Percentiles rank a stretch among this genome's conserved stretches.
Conservation (phyloP, 1,139 yeast genomes). For the Suhomyces guaymorum region DNA sequence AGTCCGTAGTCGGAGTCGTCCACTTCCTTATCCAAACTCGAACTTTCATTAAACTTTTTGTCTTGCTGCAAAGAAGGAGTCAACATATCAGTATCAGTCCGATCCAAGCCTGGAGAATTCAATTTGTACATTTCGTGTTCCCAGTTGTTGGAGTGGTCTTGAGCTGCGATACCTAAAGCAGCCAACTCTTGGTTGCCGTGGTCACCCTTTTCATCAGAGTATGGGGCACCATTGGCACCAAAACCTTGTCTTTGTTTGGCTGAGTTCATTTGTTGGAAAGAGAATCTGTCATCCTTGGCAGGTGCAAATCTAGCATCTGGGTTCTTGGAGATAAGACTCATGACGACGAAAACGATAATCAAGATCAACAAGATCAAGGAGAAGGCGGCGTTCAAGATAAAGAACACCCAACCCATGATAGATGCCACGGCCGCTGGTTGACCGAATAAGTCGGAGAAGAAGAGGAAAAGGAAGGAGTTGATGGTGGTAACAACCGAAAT, state of each 20-base stretch:
- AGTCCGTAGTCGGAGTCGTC: conserved; percentile 7
- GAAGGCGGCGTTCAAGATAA: conserved; percentile 75
- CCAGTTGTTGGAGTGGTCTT: conserved; percentile 71
- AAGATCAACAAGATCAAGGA: conserved; percentile 62
- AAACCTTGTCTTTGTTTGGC: conserved; percentile 22
- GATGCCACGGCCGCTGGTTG: conserved; percentile 69
- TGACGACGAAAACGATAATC: conserved; percentile 57
- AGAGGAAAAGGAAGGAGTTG: conserved; percentile 71
- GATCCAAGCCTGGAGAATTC: conserved; percentile 33
- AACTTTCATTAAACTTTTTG: conserved; percentile 16
- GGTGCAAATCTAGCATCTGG: conserved; percentile 85
- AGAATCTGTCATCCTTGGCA: conserved; percentile 79
- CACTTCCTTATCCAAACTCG: conserved; percentile 7
- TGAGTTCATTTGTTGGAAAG: conserved; percentile 65
- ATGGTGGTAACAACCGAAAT: conserved; percentile 64
- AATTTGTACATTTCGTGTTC: conserved; percentile 61
- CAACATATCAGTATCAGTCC: conserved; percentile 19
- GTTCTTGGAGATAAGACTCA: conserved; percentile 66
- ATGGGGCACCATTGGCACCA: conserved; percentile 2
- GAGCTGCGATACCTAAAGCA: conserved; percentile 70
- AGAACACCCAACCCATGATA: conserved; percentile 80
- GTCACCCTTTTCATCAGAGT: conserved; percentile 9
- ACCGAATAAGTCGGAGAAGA: conserved; percentile 71
- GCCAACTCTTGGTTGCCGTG: conserved; percentile 56
- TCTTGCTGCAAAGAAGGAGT: conserved; percentile 28